Base-by-base conservation (phyloP, 2,329 filamentous ascomycete species). In the Fusarium nanum region DNA sequence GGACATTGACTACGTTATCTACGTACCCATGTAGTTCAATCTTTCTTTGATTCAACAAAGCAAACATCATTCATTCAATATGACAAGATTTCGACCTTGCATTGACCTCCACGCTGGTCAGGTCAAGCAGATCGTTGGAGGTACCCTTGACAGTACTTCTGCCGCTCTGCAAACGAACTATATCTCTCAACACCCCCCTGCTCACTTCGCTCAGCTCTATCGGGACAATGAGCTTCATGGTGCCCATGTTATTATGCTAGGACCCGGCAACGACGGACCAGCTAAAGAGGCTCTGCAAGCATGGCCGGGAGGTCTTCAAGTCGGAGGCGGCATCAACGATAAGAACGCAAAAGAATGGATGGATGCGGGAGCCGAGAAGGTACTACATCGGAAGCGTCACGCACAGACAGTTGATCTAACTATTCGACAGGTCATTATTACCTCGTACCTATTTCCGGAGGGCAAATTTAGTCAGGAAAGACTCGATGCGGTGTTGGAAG, bases 81-180 rank as follows among this genome's bases (percentile, higher is more conserved):
- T 99, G 96, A 98, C 96, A 5, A 90, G 91, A 74, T 99, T 99
- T 78, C 88, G 96, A 41, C 96, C 96, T 22, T 99, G 96, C 78
- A 98, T 99, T 81, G 96, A 99, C 82, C 88, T 99, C 56, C 96
- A 99, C 81, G 91, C 94, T n/a, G 96, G 96, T 16, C 91, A 95
- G 78, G 96, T 99, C 64, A 99, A 99, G 84, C 96, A 99, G 81
- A 99, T 99, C 74, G 94, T 99, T 42, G 96, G 96, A 73, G 95
- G 96, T 64, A 98, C 96, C 3, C 87, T 99, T 67, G 91, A 92
- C 81, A 87, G 87, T 78, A 80, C 86, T 11, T 87, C 88, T 3
- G 79, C 85, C 9, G 85, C 88, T 60, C 86, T 98, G 60, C 92
- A 93, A 82, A 98, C 95, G 49, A 99, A 99, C 81, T 94, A 93